These are phyloP conservation scores for Beauveria varroae DNA, from an alignment of 2,329 filamentous ascomycete species.

Conservation along the genomic window DNA sequence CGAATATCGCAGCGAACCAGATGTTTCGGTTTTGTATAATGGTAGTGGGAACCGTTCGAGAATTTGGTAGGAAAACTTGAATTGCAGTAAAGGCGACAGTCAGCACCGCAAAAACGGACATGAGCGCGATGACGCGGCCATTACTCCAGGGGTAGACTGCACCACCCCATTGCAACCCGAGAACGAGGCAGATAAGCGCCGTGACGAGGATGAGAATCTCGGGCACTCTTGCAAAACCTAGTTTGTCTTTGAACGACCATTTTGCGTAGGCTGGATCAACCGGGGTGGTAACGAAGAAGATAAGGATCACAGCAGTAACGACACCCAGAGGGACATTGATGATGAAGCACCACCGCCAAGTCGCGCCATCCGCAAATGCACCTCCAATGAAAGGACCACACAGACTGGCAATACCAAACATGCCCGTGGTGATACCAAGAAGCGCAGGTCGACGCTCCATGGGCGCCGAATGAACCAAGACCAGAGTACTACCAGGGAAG, in stretches of 20 bases:
- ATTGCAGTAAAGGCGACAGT: conserved; percentile 23
- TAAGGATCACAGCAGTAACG: conserved; percentile 36
- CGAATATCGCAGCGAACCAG: conserved; percentile 20
- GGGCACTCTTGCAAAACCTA: background rate
- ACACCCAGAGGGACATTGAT: conserved; percentile 29
- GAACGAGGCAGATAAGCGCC: conserved; percentile 33
- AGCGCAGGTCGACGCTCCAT: conserved; percentile 47
- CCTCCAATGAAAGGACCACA: conserved; percentile 43
- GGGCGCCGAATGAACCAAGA: conserved; percentile 37
- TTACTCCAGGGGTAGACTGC: conserved; percentile 19
- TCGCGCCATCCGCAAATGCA: conserved; percentile 35
- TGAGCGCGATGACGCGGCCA: conserved; percentile 26
- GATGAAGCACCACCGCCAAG: conserved; percentile 24
- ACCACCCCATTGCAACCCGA: conserved; percentile 39
- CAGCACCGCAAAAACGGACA: conserved; percentile 27
- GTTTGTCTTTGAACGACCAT: conserved; percentile 33
- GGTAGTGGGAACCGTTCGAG: conserved; percentile 32
- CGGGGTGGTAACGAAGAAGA: conserved; percentile 34
- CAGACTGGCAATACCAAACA: conserved; percentile 48
- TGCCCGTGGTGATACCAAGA: conserved; percentile 41
- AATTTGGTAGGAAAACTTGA: conserved; percentile 26
- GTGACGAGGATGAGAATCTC: conserved; percentile 17
- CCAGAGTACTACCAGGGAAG: conserved; percentile 41
- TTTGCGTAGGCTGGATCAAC: conserved; percentile 24
- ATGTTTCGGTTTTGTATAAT: conserved; percentile 31